phyloP scores from a whole-genome alignment of 2,329 filamentous ascomycete species.

The Hymenoscyphus albidus region DNA sequence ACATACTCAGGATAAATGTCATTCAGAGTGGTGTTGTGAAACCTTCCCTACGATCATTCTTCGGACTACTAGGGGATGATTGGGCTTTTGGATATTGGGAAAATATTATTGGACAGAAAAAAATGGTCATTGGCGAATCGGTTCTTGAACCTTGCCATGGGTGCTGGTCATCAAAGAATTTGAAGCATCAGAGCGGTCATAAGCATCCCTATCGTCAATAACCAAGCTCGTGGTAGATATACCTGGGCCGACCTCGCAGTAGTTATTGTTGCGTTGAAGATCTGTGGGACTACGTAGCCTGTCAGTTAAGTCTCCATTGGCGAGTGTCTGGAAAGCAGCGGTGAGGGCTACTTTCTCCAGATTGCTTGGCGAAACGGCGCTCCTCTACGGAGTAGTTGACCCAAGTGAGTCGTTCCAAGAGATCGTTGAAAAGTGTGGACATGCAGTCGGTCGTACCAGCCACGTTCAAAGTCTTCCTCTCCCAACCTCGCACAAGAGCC shows the following conservation, averaged over 20 bases:
- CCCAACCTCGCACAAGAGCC: conserved; percentile 5
- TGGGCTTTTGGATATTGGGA: neutral
- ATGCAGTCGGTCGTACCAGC: neutral
- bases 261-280: conserved; percentile 12
- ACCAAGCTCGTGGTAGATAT: neutral
- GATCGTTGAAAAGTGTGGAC: neutral
- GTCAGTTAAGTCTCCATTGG: conserved; percentile 17
- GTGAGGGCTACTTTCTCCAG: conserved; percentile 18
- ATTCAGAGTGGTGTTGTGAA: neutral
- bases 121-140: neutral
- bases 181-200: neutral
- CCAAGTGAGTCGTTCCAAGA: neutral
- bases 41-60: neutral
- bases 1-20: conserved; percentile 1
- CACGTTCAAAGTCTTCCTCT: neutral
- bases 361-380: conserved; percentile 8
- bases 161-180: neutral
- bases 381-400: neutral
- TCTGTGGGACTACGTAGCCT: conserved; percentile 22
- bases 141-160: neutral
- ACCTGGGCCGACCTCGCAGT: conserved; percentile 21
- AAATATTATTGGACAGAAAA: neutral
- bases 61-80: neutral
- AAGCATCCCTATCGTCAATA: neutral
- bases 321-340: conserved; percentile 20